These are phyloP conservation scores for Craterostigma plantagineum DNA, from an alignment of 257 asterid species.

Conservation along the genomic window DNA sequence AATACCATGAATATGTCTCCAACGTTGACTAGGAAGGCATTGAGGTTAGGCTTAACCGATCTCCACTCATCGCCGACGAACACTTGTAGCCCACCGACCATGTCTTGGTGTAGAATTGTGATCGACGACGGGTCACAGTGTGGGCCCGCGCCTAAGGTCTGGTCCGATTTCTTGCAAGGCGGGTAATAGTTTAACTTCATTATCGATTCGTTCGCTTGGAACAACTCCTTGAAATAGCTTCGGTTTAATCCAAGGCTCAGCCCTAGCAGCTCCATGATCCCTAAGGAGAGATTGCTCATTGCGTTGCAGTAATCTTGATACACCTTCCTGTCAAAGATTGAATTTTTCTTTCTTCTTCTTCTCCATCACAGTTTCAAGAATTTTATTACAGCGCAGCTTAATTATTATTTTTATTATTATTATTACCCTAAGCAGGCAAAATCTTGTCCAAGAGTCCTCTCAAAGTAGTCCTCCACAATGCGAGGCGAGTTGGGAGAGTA, in stretches of 20 bases:
- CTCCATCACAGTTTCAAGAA: no score
- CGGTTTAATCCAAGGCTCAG: constrained; percentile 51
- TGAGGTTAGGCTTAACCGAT: constrained; percentile 33
- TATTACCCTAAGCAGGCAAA: constrained; percentile 9
- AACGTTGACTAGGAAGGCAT: constrained; percentile 75
- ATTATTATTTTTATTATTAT: no score
- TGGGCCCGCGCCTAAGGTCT: constrained; percentile 78
- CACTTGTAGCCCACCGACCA: constrained; percentile 73
- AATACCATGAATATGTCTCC: constrained; percentile 99
- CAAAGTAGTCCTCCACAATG: constrained; percentile 46
- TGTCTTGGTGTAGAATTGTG: constrained; percentile 85
- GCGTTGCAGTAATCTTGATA: constrained; percentile 57
- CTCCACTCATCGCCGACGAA: constrained; percentile 66
- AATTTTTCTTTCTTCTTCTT: neutral
- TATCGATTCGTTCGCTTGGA: constrained; percentile 60
- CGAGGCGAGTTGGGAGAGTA: constrained; percentile 25
- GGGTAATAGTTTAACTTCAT: constrained; percentile 88
- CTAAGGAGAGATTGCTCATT: constrained; percentile 56
- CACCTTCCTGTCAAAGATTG: constrained; percentile 30
- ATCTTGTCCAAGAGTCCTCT: constrained; percentile 27
- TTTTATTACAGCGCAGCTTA: no score
- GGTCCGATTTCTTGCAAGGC: constrained; percentile 62
- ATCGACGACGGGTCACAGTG: constrained; percentile 92
- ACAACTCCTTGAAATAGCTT: constrained; percentile 30
- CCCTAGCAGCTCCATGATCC: constrained; percentile 77